Evolutionary conservation across 2,329 filamentous ascomycete species (phyloP).

Genomic region (Diaporthe helianthi): DNA sequence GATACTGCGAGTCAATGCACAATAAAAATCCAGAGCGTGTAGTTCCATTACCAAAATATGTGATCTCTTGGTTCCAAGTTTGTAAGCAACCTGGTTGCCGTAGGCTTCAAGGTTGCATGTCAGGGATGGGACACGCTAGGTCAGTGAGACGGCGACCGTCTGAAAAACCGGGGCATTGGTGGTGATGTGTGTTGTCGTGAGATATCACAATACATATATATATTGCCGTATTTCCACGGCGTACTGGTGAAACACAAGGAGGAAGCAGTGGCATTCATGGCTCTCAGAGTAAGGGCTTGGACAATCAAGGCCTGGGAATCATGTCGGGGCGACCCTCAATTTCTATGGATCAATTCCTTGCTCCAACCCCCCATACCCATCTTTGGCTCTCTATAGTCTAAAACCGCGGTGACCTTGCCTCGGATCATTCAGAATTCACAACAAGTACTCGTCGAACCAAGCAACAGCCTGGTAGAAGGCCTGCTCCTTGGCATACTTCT

Average conservation of each 20-base stretch:
- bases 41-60: no score
- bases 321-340: neutral
- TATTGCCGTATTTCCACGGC: neutral
- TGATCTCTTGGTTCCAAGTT: no score
- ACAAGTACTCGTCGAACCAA: conserved; percentile 75
- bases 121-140: neutral
- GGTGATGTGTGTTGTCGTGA: no score
- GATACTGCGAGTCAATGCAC: no score
- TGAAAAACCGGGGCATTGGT: neutral
- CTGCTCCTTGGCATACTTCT: conserved; percentile 79
- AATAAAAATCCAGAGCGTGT: no score
- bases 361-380: no score
- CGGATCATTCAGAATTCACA: conserved; percentile 35
- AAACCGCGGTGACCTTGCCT: neutral
- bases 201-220: no score
- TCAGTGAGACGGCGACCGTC: no score
- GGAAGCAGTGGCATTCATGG: neutral
- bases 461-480: conserved; percentile 78
- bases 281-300: neutral
- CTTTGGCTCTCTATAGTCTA: neutral
- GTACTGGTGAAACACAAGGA: rapidly evolving
- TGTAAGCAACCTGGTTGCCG: no score
- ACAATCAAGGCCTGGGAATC: neutral
- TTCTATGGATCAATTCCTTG: no score
- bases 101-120: no score